Conservation (phyloP, 768 basidiomycete species). For the Hericium rajendrae region DNA sequence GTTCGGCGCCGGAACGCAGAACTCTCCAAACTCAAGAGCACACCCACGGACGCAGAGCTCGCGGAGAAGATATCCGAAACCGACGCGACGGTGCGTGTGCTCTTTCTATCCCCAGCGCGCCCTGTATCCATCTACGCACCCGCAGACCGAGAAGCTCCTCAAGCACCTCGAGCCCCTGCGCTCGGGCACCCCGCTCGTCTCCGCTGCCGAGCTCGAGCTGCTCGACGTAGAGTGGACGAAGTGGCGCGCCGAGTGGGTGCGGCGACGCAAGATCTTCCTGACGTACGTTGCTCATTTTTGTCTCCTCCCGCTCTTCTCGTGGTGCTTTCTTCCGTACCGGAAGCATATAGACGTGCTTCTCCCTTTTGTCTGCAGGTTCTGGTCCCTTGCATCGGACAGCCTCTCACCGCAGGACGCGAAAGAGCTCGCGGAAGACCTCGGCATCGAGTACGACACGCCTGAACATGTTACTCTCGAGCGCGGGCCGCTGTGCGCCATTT, state of each 20-base stretch:
- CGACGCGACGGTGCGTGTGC: slow-evolving; percentile 38
- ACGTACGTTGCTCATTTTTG: slow-evolving; percentile 37
- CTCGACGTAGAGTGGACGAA: slow-evolving; percentile 68
- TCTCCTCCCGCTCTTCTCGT: neutral
- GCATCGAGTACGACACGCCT: slow-evolving; percentile 66
- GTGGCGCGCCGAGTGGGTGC: slow-evolving; percentile 78
- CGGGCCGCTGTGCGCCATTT: slow-evolving; percentile 39
- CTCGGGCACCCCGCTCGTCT: slow-evolving; percentile 56
- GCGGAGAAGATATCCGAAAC: slow-evolving; percentile 41
- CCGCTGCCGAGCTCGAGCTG: slow-evolving; percentile 56
- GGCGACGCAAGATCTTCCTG: slow-evolving; percentile 65
- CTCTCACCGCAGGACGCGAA: slow-evolving; percentile 55
- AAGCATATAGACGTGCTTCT: neutral
- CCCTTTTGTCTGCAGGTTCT: slow-evolving; percentile 43
- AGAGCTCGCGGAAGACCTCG: slow-evolving; percentile 67
- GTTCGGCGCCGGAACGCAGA: slow-evolving; percentile 33
- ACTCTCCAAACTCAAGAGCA: slow-evolving; percentile 48
- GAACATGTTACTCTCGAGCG: slow-evolving; percentile 64
- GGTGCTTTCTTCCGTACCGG: neutral
- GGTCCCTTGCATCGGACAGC: slow-evolving; percentile 61
- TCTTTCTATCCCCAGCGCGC: neutral
- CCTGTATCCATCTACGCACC: slow-evolving; percentile 3
- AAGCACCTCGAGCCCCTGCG: slow-evolving; percentile 56
- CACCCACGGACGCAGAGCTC: slow-evolving; percentile 66
- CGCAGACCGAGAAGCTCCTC: slow-evolving; percentile 39